Percentiles rank a stretch among this genome's conserved stretches.
These are phyloP conservation scores for Neurospora sp. DNA, from an alignment of 495 filamentous ascomycete species.

Conservation along the genomic window DNA sequence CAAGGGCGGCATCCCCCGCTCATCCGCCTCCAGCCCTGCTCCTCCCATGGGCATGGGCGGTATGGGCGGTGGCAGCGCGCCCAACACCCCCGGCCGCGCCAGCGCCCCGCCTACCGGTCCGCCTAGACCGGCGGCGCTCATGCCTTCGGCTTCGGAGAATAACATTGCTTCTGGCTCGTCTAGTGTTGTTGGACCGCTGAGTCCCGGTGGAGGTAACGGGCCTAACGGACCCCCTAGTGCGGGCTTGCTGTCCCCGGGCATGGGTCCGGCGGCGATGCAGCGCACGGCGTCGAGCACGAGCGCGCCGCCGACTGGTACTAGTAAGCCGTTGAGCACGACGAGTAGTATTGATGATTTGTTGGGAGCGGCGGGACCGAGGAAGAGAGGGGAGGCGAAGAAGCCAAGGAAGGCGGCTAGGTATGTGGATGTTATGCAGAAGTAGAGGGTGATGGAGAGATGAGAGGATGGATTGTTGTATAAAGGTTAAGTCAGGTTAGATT, in stretches of 20 bases:
- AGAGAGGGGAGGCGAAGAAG: conserved; percentile 51
- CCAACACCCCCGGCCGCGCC: conserved; percentile 19
- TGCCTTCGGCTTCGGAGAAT: conserved; percentile 23
- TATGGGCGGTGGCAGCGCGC: not conserved
- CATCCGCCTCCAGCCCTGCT: conserved; percentile 25
- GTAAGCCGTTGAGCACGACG: conserved; percentile 63
- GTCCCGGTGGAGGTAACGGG: not conserved
- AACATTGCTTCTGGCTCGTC: not conserved
- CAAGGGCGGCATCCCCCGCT: conserved; percentile 18
- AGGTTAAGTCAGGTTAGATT: not conserved
- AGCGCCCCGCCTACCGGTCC: conserved; percentile 26
- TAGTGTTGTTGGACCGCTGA: not conserved
- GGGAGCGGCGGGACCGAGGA: conserved; percentile 57
- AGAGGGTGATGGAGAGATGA: not conserved
- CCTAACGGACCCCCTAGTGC: not conserved
- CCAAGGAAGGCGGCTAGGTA: conserved; percentile 75
- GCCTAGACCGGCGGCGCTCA: conserved; percentile 35
- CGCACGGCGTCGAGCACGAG: conserved; percentile 33
- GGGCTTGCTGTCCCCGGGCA: conserved; percentile 14
- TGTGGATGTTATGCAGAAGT: conserved; percentile 82
- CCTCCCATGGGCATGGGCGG: conserved; percentile 8
- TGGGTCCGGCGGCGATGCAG: conserved; percentile 32
- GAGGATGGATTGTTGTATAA: not conserved
- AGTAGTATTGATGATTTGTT: conserved; percentile 81
- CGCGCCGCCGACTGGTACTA: conserved; percentile 40